phyloP scores from a whole-genome alignment of 805 yeast species.

The Starmerella apis region DNA sequence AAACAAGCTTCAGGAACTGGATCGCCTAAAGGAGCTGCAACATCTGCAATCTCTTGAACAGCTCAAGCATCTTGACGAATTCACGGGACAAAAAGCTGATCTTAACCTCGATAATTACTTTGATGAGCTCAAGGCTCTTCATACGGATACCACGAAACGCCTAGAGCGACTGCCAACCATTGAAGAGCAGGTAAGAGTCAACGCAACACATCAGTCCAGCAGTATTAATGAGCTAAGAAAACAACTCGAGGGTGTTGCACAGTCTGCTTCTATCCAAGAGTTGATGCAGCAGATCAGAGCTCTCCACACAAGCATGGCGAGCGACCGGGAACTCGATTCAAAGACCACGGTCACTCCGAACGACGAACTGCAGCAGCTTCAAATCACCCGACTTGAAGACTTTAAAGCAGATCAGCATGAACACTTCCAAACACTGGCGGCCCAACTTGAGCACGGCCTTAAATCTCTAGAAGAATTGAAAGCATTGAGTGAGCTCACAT shows the following conservation, averaged over 20 bases:
- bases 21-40: constrained; percentile 7
- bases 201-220: background rate
- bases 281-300: background rate
- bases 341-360: background rate
- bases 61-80: constrained; percentile 12
- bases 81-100: background rate
- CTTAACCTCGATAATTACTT: background rate
- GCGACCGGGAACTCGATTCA: background rate
- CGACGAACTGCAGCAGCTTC: background rate
- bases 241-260: background rate
- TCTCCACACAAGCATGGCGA: background rate
- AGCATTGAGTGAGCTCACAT: background rate
- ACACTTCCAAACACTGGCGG: background rate
- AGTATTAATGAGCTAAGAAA: background rate
- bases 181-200: background rate
- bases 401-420: background rate
- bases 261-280: background rate
- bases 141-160: background rate
- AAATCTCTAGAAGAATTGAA: background rate
- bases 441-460: background rate
- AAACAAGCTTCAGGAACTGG: constrained; percentile 10
- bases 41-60: constrained; percentile 17
- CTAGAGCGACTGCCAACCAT: constrained; percentile 1
- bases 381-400: background rate
- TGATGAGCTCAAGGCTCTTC: background rate